Conservation (phyloP, 257 asterid genomes). For the Solanum pimpinellifolium region DNA sequence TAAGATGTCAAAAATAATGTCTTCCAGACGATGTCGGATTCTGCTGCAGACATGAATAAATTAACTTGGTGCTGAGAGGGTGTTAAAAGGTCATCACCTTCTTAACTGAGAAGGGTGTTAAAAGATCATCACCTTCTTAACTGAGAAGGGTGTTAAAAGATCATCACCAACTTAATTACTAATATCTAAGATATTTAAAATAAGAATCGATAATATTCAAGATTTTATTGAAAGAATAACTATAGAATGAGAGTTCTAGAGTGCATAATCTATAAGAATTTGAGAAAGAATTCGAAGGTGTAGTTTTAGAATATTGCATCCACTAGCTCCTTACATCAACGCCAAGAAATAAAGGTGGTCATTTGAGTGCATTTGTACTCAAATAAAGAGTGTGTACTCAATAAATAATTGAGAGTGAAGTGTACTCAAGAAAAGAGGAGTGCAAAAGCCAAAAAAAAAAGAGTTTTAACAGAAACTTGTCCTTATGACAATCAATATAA, state of each 20-base stretch:
- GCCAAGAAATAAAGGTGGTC: not conserved
- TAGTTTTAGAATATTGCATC: not conserved
- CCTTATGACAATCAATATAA: not conserved
- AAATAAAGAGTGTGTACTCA: not conserved
- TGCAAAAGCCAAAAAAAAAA: not conserved
- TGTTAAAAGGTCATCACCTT: not conserved
- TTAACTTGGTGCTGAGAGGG: not conserved
- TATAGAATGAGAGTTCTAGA: not conserved
- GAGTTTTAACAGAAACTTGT: too few species aligned
- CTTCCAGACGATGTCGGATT: too few species aligned
- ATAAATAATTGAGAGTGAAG: not conserved
- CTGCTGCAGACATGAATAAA: too few species aligned
- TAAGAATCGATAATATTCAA: too few species aligned
- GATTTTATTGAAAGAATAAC: not conserved
- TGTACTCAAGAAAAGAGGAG: not conserved
- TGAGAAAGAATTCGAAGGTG: not conserved
- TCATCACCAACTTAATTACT: not conserved
- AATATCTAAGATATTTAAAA: not conserved
- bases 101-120: not conserved
- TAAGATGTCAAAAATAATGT: slow-evolving; percentile 25
- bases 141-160: too few species aligned
- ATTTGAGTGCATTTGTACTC: not conserved
- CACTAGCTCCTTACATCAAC: not conserved
- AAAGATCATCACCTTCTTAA: too few species aligned
- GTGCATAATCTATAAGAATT: not conserved